Evolutionary conservation across 768 basidiomycete species (phyloP).

Genomic region (Sporobolomyces pararoseus): DNA sequence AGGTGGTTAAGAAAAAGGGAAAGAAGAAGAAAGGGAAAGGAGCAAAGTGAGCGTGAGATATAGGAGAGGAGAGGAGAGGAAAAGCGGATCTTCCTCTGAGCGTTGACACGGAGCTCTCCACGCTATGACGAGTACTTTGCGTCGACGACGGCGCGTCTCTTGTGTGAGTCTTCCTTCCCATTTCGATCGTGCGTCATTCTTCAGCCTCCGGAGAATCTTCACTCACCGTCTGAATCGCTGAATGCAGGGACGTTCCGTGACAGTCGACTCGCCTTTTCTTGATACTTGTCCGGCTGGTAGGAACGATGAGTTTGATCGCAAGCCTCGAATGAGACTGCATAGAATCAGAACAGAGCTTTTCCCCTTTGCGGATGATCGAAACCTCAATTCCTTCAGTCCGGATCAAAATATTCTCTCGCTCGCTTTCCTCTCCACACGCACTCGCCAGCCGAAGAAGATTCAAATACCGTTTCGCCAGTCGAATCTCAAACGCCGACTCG

Average conservation of each 20-base stretch:
- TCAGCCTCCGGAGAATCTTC: no score
- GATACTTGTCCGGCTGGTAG: no score
- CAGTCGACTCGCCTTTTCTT: no score
- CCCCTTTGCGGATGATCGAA: not conserved
- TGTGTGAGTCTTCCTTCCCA: no score
- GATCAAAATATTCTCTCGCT: constrained; percentile 10
- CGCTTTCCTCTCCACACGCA: not conserved
- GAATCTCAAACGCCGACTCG: not conserved
- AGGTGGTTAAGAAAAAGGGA: constrained; percentile 37
- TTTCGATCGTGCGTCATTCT: no score
- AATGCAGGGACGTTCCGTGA: no score
- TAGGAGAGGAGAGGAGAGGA: not conserved
- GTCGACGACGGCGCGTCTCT: no score
- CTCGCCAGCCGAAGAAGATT: not conserved
- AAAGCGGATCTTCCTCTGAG: not conserved
- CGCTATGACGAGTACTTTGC: no score
- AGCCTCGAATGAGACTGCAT: constrained; percentile 1
- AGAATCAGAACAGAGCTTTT: not conserved
- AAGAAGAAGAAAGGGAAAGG: constrained; percentile 30
- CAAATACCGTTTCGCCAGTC: constrained; percentile 8
- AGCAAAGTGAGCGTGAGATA: not conserved
- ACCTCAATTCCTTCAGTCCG: not conserved
- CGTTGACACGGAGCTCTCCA: no score
- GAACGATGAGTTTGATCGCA: not conserved
- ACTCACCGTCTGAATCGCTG: no score